A percentile compares a stretch with the other conserved stretches of the same genome.
phyloP scores from a whole-genome alignment of 1,284 basidiomycete genomes.

The Rhodotorula mucilaginosa region DNA sequence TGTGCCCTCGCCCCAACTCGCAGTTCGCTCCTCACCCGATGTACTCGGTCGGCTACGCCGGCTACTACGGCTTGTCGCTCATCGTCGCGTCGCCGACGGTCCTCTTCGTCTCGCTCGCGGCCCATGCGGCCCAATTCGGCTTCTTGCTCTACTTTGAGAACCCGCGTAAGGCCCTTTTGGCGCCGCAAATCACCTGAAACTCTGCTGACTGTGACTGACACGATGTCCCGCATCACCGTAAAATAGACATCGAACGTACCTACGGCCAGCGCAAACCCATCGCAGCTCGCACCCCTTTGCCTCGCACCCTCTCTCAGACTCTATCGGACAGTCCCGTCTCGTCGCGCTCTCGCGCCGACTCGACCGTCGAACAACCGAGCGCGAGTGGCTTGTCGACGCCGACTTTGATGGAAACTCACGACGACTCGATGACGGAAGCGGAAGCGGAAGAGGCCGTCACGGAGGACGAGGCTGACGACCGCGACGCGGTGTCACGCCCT shows the following conservation, averaged over 20 bases:
- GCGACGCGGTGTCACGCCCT: neutral
- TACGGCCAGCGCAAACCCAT: constrained; percentile 80
- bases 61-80: constrained; percentile 89
- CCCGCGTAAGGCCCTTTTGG: constrained; percentile 66
- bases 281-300: constrained; percentile 59
- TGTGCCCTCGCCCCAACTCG: neutral
- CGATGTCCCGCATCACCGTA: too few species aligned
- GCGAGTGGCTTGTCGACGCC: constrained; percentile 63
- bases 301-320: neutral
- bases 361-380: constrained; percentile 9
- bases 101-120: constrained; percentile 85
- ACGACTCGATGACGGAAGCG: constrained; percentile 55
- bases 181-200: neutral
- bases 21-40: constrained; percentile 55
- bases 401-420: constrained; percentile 47
- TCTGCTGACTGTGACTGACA: neutral
- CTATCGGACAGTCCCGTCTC: neutral
- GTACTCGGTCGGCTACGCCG: constrained; percentile 92
- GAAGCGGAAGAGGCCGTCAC: constrained; percentile 58
- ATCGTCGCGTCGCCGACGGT: constrained; percentile 86
- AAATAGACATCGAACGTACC: constrained; percentile 80
- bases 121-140: constrained; percentile 90
- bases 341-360: constrained; percentile 8
- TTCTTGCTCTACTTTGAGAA: constrained; percentile 98
- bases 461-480: constrained; percentile 15